Evolutionary conservation across 345 rosid species (phyloP).

Genomic region (Excoecaria cochinchinensis): DNA sequence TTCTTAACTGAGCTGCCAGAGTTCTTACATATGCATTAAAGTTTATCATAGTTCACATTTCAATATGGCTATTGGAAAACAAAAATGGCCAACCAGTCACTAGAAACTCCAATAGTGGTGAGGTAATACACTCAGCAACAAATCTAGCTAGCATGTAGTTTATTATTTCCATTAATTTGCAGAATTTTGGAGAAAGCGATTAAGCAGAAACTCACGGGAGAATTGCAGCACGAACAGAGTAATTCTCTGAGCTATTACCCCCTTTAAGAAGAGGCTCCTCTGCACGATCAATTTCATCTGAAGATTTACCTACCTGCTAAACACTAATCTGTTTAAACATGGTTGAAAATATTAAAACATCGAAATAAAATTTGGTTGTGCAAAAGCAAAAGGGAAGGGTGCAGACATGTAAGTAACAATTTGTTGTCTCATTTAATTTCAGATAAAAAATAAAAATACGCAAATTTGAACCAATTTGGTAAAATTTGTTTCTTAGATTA

Average conservation of each 20-base stretch:
- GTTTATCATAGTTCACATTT: background rate
- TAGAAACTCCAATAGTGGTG: background rate
- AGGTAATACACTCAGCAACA: background rate
- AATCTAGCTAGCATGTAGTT: background rate
- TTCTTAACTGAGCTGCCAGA: background rate
- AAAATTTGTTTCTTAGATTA: background rate
- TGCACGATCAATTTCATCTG: constrained; percentile 56
- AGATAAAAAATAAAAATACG: background rate
- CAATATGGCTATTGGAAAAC: too few relatives aligned
- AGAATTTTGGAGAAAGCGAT: background rate
- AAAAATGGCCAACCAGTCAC: background rate
- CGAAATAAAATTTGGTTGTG: background rate
- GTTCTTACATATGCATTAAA: background rate
- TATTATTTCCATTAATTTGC: background rate
- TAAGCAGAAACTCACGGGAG: constrained; percentile 59
- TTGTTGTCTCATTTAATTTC: background rate
- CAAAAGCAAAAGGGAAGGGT: background rate
- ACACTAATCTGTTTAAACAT: background rate
- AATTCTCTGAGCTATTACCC: constrained; percentile 48
- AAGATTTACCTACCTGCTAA: constrained; percentile 52
- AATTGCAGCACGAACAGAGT: constrained; percentile 59
- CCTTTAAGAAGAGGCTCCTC: constrained; percentile 74
- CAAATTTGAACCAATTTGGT: background rate
- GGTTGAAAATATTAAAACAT: background rate
- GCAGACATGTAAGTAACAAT: background rate